These are phyloP conservation scores for Suillus cothurnatus DNA, from an alignment of 768 basidiomycete species.

Conservation along the genomic window DNA sequence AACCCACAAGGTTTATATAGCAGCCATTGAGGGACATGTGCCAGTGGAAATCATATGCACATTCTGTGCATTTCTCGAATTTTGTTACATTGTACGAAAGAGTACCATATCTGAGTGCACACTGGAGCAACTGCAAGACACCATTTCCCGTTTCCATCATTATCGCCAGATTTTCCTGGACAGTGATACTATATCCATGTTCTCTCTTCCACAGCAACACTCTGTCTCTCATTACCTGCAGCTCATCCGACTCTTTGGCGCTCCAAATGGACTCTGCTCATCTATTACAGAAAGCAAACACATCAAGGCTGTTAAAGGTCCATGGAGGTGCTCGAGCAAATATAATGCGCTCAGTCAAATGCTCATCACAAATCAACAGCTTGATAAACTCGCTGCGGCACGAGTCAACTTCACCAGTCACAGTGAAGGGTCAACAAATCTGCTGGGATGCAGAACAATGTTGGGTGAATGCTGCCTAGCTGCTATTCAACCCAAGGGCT, in stretches of 20 bases:
- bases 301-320: conserved; percentile 31
- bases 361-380: conserved; percentile 27
- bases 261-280: conserved; percentile 31
- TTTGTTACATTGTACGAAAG: conserved; percentile 26
- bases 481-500: no score
- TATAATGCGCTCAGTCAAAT: conserved; percentile 16
- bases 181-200: conserved; percentile 2
- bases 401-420: no score
- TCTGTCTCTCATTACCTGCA: conserved; percentile 24
- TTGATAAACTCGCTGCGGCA: conserved; percentile 13
- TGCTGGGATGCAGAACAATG: no score
- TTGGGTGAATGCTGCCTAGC: no score
- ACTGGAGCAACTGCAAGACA: conserved; percentile 14
- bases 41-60: not conserved
- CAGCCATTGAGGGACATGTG: conserved; percentile 8
- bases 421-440: no score
- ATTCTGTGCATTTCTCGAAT: conserved; percentile 24
- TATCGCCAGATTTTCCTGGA: conserved; percentile 21
- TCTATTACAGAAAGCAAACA: conserved; percentile 20
- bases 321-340: conserved; percentile 12
- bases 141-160: conserved; percentile 19
- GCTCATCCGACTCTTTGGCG: conserved; percentile 24
- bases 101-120: conserved; percentile 13
- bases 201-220: conserved; percentile 23
- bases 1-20: conserved; percentile 10